These are phyloP conservation scores for Chernovozyma sophiae-reginae DNA, from an alignment of 1,139 yeast genomes.

Conservation along the genomic window DNA sequence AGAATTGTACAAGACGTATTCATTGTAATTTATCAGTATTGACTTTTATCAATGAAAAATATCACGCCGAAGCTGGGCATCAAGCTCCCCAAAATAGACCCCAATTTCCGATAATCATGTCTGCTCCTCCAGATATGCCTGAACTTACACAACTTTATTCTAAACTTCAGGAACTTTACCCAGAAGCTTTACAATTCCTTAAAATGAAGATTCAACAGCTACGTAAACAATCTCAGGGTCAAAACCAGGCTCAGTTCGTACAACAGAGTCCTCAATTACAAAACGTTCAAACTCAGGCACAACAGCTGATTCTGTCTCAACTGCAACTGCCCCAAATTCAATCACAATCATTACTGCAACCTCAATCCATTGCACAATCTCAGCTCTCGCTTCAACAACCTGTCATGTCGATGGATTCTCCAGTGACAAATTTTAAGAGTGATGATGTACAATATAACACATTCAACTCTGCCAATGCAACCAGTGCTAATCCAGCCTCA, in stretches of 20 bases:
- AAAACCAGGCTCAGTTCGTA: constrained; percentile 8
- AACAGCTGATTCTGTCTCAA: constrained; percentile 1
- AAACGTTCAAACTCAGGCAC: constrained; percentile 1
- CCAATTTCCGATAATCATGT: constrained; percentile 48
- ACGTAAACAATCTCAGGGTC: constrained; percentile 20
- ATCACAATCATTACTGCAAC: constrained; percentile 1
- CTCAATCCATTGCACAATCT: neutral
- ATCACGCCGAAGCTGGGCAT: constrained; percentile 32
- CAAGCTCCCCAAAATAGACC: constrained; percentile 28
- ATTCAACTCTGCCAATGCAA: neutral
- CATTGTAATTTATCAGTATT: constrained; percentile 53
- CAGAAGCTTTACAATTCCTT: constrained; percentile 50
- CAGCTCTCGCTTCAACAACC: neutral
- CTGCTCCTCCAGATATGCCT: constrained; percentile 55
- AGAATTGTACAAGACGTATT: constrained; percentile 47
- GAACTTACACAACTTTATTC: constrained; percentile 46
- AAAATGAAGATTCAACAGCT: constrained; percentile 44
- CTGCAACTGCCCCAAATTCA: constrained; percentile 4
- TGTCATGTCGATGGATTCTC: constrained; percentile 1
- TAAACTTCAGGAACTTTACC: constrained; percentile 48
- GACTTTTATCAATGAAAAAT: constrained; percentile 49
- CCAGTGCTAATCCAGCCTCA: neutral
- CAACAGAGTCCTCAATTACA: constrained; percentile 8
- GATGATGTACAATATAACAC: constrained; percentile 1
- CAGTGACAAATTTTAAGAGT: neutral